Evolutionary conservation across 2,329 filamentous ascomycete genomes (phyloP).

Genomic region (Penicillium sp.): DNA sequence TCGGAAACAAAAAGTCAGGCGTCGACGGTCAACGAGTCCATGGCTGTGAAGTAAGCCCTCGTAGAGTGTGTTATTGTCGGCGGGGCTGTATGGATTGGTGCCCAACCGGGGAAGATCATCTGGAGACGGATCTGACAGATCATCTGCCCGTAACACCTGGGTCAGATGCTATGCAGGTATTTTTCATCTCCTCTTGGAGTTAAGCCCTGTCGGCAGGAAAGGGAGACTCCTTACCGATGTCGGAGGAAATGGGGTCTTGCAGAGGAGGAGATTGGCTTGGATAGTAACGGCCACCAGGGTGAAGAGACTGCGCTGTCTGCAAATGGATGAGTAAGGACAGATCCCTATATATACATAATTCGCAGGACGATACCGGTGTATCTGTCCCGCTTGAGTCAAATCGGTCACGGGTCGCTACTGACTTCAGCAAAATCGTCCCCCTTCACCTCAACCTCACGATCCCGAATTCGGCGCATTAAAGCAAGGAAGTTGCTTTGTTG

Average conservation of each 20-base stretch:
- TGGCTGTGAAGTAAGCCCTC: conserved; percentile 17
- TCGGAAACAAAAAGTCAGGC: conserved; percentile 24
- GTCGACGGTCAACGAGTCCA: conserved; percentile 16
- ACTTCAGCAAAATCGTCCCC: conserved; percentile 60
- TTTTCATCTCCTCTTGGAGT: neutral
- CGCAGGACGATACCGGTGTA: conserved; percentile 37
- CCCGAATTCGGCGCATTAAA: conserved; percentile 73
- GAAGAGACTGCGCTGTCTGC: conserved; percentile 44
- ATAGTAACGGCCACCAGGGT: conserved; percentile 49
- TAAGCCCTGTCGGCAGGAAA: conserved; percentile 12
- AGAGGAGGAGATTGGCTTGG: conserved; percentile 29
- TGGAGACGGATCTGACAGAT: conserved; percentile 2
- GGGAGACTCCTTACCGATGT: conserved; percentile 26
- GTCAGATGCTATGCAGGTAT: conserved; percentile 15
- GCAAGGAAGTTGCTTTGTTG: conserved; percentile 73
- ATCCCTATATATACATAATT: conserved; percentile 25
- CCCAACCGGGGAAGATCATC: conserved; percentile 14
- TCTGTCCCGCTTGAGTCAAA: conserved; percentile 35
- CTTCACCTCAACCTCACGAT: conserved; percentile 70
- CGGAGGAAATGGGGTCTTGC: conserved; percentile 9
- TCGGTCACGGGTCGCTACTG: conserved; percentile 45
- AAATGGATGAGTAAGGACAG: conserved; percentile 37
- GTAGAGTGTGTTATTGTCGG: conserved; percentile 19
- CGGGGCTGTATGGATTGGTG: conserved; percentile 8
- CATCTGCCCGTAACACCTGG: conserved; percentile 9